phyloP scores from a whole-genome alignment of 2,329 filamentous ascomycete species.

The Saccharata proteae region DNA sequence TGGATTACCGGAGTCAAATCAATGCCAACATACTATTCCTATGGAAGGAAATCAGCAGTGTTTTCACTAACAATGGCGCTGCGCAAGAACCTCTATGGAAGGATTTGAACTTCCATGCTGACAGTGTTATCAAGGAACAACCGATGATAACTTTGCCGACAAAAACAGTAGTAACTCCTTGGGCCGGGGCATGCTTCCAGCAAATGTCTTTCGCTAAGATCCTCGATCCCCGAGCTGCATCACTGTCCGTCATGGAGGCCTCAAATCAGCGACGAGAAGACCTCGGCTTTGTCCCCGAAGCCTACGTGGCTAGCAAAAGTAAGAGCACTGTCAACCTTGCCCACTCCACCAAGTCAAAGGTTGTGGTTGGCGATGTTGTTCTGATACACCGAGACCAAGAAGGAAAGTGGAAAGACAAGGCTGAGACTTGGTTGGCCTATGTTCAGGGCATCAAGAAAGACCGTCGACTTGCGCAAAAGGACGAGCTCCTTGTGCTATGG shows the following conservation, averaged over 20 bases:
- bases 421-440: conserved; percentile 55
- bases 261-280: too few species aligned
- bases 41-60: conserved; percentile 48
- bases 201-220: conserved; percentile 47
- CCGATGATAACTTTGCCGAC: conserved; percentile 11
- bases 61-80: conserved; percentile 30
- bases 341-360: too few species aligned
- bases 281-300: too few species aligned
- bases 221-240: too few species aligned
- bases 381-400: conserved; percentile 33
- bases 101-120: conserved; percentile 23
- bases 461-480: conserved; percentile 16
- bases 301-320: too few species aligned
- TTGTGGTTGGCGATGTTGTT: conserved; percentile 40
- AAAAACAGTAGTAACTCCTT: conserved; percentile 57
- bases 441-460: conserved; percentile 45
- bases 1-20: conserved; percentile 53
- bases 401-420: conserved; percentile 45
- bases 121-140: conserved; percentile 8
- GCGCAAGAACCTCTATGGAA: conserved; percentile 35
- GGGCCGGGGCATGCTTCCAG: conserved; percentile 52
- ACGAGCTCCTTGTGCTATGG: conserved; percentile 65
- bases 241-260: too few species aligned
- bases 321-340: too few species aligned
- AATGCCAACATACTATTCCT: conserved; percentile 51